These are phyloP conservation scores for Marasmius oreades DNA, from an alignment of 1,284 basidiomycete genomes.

Conservation along the genomic window DNA sequence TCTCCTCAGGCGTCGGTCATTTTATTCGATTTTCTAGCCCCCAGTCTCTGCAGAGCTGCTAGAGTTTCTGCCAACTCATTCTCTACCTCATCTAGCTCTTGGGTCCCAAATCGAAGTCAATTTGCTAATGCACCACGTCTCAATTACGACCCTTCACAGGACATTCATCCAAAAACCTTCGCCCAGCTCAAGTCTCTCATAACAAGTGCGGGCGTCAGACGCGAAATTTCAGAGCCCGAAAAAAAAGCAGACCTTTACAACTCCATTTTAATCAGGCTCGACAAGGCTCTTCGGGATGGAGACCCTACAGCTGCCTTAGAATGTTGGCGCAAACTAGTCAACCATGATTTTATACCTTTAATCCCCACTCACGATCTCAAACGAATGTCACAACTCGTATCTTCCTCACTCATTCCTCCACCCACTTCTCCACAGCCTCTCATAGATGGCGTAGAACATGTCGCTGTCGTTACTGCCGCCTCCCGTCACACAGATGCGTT, in stretches of 20 bases:
- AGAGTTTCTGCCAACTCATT: not conserved
- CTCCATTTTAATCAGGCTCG: constrained; percentile 31
- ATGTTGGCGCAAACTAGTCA: constrained; percentile 43
- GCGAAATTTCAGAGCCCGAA: constrained; percentile 22
- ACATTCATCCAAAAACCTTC: not conserved
- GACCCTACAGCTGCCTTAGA: constrained; percentile 30
- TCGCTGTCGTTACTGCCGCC: constrained; percentile 44
- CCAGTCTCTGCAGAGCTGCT: constrained; percentile 3
- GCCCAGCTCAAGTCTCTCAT: constrained; percentile 9
- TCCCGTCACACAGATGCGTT: constrained; percentile 45
- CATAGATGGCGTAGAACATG: constrained; percentile 34
- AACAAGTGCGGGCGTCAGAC: constrained; percentile 5
- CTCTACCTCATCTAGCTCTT: not conserved
- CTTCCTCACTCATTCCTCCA: constrained; percentile 24
- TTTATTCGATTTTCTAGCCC: constrained; percentile 28
- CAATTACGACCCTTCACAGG: not conserved
- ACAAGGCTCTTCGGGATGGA: constrained; percentile 28
- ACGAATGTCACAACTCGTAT: constrained; percentile 34
- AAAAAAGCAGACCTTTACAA: constrained; percentile 34
- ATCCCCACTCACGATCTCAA: constrained; percentile 39
- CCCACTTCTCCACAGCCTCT: constrained; percentile 17
- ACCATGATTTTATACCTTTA: constrained; percentile 38
- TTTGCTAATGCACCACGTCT: constrained; percentile 1
- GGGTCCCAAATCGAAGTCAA: not conserved
- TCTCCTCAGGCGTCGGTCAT: constrained; percentile 22